These are phyloP conservation scores for Pythium volutum DNA, from an alignment of 352 stramenopile species.

Conservation along the genomic window DNA sequence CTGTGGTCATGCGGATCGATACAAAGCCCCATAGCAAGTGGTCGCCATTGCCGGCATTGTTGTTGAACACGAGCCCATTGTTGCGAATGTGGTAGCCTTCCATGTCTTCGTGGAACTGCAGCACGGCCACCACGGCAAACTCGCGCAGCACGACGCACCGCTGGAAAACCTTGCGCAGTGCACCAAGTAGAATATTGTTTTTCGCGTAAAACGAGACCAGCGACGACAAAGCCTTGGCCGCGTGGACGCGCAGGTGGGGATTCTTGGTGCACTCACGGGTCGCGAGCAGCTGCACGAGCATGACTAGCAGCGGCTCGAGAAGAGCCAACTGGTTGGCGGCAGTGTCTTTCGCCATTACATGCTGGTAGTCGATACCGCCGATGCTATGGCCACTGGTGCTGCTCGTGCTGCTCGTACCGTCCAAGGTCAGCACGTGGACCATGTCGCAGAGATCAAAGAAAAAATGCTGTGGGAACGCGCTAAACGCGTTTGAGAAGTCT, in stretches of 20 bases:
- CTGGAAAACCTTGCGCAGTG: conserved; percentile 43
- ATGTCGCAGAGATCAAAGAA: conserved; percentile 74
- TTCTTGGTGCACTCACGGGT: conserved; percentile 61
- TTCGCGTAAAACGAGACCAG: conserved; percentile 62
- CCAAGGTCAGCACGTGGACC: conserved; percentile 50
- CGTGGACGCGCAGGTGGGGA: conserved; percentile 64
- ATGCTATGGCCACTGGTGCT: not conserved
- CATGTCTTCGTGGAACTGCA: conserved; percentile 75
- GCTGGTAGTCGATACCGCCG: conserved; percentile 27
- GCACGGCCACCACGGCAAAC: conserved; percentile 38
- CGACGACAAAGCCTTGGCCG: conserved; percentile 49
- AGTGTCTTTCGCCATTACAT: not conserved
- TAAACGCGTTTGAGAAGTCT: conserved; percentile 45
- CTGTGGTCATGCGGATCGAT: conserved; percentile 53
- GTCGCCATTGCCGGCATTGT: conserved; percentile 54
- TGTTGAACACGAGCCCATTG: conserved; percentile 64
- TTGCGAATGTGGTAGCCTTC: conserved; percentile 68
- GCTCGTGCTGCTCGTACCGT: conserved; percentile 16
- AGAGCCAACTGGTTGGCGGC: conserved; percentile 17
- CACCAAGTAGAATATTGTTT: conserved; percentile 31
- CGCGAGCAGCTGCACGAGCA: conserved; percentile 59
- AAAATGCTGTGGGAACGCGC: conserved; percentile 64
- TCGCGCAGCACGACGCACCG: conserved; percentile 36
- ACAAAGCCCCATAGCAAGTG: conserved; percentile 74
- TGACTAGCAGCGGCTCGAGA: conserved; percentile 55